Base-by-base conservation (phyloP, 2,329 filamentous ascomycete species). In the Cladosporium sp. region DNA sequence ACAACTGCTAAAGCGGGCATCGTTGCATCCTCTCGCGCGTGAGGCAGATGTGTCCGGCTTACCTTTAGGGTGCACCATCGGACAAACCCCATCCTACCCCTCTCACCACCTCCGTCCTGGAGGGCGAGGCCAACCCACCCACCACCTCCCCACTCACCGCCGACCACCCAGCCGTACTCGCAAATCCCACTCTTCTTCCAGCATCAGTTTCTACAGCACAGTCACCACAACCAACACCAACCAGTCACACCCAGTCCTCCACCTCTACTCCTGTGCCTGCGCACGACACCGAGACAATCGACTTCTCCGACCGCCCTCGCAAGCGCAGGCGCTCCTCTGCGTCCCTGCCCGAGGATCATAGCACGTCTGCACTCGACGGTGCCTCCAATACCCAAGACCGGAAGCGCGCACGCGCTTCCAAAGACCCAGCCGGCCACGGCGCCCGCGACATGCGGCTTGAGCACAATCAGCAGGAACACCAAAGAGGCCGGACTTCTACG, bases 341-440 rank as follows among this genome's bases (percentile, higher is more conserved):
- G 65, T 67, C 67, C 54, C 65, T 67, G 18, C 67, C 70, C 67
- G 39, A 60, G 69, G 71, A 63, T 67, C 57, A 61, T 67, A 64
- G 67, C 66, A 48, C 66, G 69, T 58, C 67, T 71, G 57, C 63
- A 56, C 18, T 63, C 62, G 59, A 54, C 68, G 74, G 73, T 73
- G 74, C 74, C 64, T 51, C 54, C 36, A 75, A 72, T 66, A 76
- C 73, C 66, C 73, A 72, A 68, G 73, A 58, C 46, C 76, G 71
- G 80, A 82, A 78, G 80, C 79, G 73, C 76, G 77, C 73, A 76
- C 78, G 75, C 71, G 69, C 73, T 69, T 72, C 70, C 74, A 79
- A 75, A 72, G 73, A 46, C 21, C 28, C 32, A 34, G 48, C 67
- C 65, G 48, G 59, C 58, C 39, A 67, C 36, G 39, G 46, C 64